phyloP scores from a whole-genome alignment of 371 early-diverging fungal genomes.

The Coemansia sp. region DNA sequence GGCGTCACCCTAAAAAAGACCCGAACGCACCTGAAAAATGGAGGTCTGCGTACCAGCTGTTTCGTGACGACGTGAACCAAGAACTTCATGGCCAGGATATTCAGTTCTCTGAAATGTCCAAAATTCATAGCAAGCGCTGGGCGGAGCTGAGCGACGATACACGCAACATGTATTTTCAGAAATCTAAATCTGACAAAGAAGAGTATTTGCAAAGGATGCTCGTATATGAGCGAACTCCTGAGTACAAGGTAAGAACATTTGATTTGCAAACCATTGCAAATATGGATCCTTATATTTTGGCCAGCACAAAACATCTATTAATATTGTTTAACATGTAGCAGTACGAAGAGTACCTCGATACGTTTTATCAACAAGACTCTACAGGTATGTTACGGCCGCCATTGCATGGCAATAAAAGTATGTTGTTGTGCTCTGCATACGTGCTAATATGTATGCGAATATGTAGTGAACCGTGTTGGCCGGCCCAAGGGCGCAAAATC shows the following conservation, averaged over 20 bases:
- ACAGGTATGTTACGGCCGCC: slow-evolving; percentile 23
- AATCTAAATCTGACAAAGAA: slow-evolving; percentile 45
- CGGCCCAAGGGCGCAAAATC: slow-evolving; percentile 48
- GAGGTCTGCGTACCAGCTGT: slow-evolving; percentile 54
- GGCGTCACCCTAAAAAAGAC: slow-evolving; percentile 53
- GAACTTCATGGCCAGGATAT: slow-evolving; percentile 48
- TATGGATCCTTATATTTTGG: background rate
- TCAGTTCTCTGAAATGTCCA: slow-evolving; percentile 52
- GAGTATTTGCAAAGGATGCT: slow-evolving; percentile 46
- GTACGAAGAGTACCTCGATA: slow-evolving; percentile 48
- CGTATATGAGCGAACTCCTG: slow-evolving; percentile 35
- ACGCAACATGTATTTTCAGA: slow-evolving; percentile 36
- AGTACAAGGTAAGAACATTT: slow-evolving; percentile 34
- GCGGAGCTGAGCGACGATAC: slow-evolving; percentile 32
- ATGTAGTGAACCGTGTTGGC: slow-evolving; percentile 51
- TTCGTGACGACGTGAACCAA: slow-evolving; percentile 52
- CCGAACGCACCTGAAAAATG: slow-evolving; percentile 54
- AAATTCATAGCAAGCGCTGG: slow-evolving; percentile 53
- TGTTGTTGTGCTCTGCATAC: background rate
- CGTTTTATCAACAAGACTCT: slow-evolving; percentile 51
- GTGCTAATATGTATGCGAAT: background rate
- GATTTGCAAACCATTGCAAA: background rate
- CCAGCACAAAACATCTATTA: background rate
- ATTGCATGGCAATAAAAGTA: no score
- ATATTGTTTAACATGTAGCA: slow-evolving; percentile 21